Base-by-base conservation (phyloP, 805 yeast species). In the Suhomyces tanzawaensis region DNA sequence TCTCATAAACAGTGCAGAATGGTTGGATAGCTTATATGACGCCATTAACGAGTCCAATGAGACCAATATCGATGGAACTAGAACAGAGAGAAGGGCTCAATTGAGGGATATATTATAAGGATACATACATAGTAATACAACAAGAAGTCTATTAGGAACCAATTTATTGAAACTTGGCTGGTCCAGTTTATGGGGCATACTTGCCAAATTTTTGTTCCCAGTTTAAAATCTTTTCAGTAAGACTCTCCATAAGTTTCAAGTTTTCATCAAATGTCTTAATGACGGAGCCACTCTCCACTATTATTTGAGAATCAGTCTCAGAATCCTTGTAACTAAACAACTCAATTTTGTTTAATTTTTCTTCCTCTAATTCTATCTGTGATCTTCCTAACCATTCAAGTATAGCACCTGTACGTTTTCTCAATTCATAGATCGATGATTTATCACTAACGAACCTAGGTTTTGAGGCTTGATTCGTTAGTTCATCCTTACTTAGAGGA, bases 331-430 rank as follows among this genome's bases (percentile, higher is more conserved):
- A 74, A 39, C 66, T 65, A 18, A 76, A 63, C 36, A 81, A 54
- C 40, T 69, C 72, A 19, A 64, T 47, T 38, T 81, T 79, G 29
- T 73, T 76, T n/a, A 72, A 64, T 47, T 81, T 82, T 49, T 89
- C 96, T 36, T 76, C 77, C 32, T 82, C 81, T 44, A 91, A 64
- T 53, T 91, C 98, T 44, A 82, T 62, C 58, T 89, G 96, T 1
- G 95, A 85, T 37, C 95, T 72, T 9, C 90, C 87, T 18, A 91
- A 76, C 72, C 90, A 93, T 62, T 93, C 98, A 50, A 91, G 65
- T 15, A 91, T 91, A 1, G 96, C 95, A 2, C 87, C 83, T 2
- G 89, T 85, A 42, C 99, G 74, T 53, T 87, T 80, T 40, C 89
- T 76, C 86, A 91, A 83, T 58, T 91, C 99, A 49, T 77, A 75